These are phyloP conservation scores for Hyphodiscus hymeniophilus DNA, from an alignment of 495 filamentous ascomycete species.

Conservation along the genomic window DNA sequence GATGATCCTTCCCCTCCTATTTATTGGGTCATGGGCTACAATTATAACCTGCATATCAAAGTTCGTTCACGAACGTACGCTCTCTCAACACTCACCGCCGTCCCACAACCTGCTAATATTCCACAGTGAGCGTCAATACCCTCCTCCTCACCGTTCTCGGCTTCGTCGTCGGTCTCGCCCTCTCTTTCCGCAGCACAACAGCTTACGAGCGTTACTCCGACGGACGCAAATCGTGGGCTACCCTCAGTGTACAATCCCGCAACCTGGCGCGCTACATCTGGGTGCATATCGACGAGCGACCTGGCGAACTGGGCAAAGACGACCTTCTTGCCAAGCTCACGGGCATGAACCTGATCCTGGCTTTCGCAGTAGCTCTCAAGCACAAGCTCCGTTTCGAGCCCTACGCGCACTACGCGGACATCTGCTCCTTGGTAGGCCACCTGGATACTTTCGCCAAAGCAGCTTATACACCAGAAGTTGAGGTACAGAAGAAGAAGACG, in stretches of 20 bases:
- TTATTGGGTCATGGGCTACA: constrained; percentile 62
- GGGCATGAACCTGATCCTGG: constrained; percentile 72
- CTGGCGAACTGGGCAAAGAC: constrained; percentile 47
- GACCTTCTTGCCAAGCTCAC: constrained; percentile 65
- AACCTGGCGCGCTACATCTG: constrained; percentile 72
- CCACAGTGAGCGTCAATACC: constrained; percentile 50
- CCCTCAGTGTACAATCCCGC: constrained; percentile 61
- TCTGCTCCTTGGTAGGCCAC: constrained; percentile 47
- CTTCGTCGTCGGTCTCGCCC: constrained; percentile 79
- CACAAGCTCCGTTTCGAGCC: constrained; percentile 87
- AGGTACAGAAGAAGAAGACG: constrained; percentile 29
- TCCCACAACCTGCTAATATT: not conserved
- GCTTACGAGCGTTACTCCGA: constrained; percentile 81
- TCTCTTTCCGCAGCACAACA: constrained; percentile 77
- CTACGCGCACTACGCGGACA: constrained; percentile 65
- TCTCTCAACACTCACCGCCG: not conserved
- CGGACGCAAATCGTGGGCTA: constrained; percentile 69
- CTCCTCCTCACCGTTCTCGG: constrained; percentile 76
- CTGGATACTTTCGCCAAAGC: constrained; percentile 63
- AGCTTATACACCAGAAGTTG: constrained; percentile 44
- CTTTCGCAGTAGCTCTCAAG: constrained; percentile 69
- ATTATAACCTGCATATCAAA: constrained; percentile 55
- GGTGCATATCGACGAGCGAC: constrained; percentile 62
- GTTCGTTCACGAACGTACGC: constrained; percentile 42
- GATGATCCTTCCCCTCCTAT: constrained; percentile 65